Conservation (phyloP, 1,284 basidiomycete genomes). For the Agroathelia rolfsii region DNA sequence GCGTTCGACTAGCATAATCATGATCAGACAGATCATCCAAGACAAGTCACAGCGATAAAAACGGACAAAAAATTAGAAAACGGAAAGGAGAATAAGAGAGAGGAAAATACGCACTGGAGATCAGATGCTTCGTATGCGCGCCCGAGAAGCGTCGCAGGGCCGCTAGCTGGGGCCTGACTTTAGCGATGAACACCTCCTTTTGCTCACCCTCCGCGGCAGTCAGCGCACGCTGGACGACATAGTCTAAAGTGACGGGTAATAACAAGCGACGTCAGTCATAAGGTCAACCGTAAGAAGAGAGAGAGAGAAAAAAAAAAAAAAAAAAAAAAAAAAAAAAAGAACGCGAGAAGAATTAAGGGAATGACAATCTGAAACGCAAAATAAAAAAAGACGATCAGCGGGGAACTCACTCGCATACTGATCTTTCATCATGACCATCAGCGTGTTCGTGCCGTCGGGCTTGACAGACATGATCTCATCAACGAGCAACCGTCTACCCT, state of each 20-base stretch:
- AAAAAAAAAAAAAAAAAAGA: no score
- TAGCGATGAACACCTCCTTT: constrained; percentile 50
- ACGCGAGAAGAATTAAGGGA: no score
- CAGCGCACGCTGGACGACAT: constrained; percentile 73
- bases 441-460: constrained; percentile 50
- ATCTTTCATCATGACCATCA: constrained; percentile 83
- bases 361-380: constrained; percentile 5
- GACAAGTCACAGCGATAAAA: no score
- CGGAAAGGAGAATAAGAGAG: no score
- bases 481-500: constrained; percentile 60
- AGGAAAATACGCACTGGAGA: constrained; percentile 55
- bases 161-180: constrained; percentile 56
- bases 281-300: no score
- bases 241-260: no score
- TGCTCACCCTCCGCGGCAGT: constrained; percentile 65
- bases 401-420: constrained; percentile 71
- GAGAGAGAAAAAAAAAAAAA: no score
- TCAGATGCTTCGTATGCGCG: constrained; percentile 70
- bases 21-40: no score
- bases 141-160: constrained; percentile 64
- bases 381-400: constrained; percentile 4
- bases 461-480: constrained; percentile 72
- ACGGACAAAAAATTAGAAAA: no score
- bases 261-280: no score
- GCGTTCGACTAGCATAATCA: no score